Evolutionary conservation across 345 rosid species (phyloP).

Genomic region (Mangifera indica): DNA sequence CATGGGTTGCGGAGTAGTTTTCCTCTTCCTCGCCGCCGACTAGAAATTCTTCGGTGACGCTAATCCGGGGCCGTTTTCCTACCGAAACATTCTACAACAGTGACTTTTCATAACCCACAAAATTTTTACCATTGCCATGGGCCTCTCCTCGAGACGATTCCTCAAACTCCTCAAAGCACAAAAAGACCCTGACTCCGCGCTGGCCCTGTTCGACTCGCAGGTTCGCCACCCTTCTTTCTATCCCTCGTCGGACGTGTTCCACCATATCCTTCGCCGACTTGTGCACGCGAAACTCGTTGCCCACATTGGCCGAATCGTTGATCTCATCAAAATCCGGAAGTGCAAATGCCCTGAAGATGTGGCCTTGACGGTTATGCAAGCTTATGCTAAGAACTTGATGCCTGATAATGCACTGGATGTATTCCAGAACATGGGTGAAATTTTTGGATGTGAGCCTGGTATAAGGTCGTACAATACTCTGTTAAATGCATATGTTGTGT

Average conservation of each 20-base stretch:
- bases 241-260: constrained; percentile 65
- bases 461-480: constrained; percentile 64
- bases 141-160: constrained; percentile 56
- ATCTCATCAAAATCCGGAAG: constrained; percentile 51
- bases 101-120: constrained; percentile 19
- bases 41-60: not conserved
- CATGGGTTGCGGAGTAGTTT: not conserved
- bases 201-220: constrained; percentile 65
- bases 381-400: constrained; percentile 61
- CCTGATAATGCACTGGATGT: constrained; percentile 57
- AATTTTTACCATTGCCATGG: constrained; percentile 36
- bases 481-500: constrained; percentile 59
- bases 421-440: constrained; percentile 59
- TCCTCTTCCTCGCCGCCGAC: not conserved
- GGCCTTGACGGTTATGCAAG: constrained; percentile 60
- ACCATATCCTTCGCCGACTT: constrained; percentile 78
- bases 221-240: constrained; percentile 46
- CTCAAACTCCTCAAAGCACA: constrained; percentile 66
- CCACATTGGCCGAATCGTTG: constrained; percentile 53
- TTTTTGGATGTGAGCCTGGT: constrained; percentile 76
- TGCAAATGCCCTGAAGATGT: constrained; percentile 78
- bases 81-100: constrained; percentile 14
- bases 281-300: constrained; percentile 39
- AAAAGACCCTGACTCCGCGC: constrained; percentile 48
- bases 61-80: not conserved